Percentiles rank a stretch among this genome's conserved stretches.
Evolutionary conservation across 1,284 basidiomycete species (phyloP).

Genomic region (Ceratobasidium sp.): DNA sequence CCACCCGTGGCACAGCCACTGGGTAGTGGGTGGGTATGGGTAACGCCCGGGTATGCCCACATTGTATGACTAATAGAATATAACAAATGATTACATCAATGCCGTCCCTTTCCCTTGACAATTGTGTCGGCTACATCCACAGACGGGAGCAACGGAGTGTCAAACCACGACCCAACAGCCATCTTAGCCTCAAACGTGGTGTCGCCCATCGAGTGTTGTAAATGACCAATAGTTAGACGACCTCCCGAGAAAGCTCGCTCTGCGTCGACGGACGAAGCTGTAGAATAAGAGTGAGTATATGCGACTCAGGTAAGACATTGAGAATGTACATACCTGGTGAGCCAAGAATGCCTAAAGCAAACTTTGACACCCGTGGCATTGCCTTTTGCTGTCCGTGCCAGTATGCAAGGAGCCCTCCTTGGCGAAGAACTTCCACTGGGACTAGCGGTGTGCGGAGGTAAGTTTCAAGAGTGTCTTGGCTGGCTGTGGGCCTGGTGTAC

Average conservation of each 20-base stretch:
- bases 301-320: slow-evolving; percentile 8
- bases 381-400: background rate
- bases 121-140: slow-evolving; percentile 15
- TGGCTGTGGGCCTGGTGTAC: too few species aligned
- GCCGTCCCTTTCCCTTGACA: background rate
- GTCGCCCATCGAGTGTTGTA: slow-evolving; percentile 25
- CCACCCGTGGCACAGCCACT: background rate
- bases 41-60: background rate
- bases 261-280: background rate
- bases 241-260: slow-evolving; percentile 28
- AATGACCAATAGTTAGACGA: slow-evolving; percentile 10
- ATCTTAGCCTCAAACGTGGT: slow-evolving; percentile 27
- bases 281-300: background rate
- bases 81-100: background rate
- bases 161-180: slow-evolving; percentile 22
- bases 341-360: slow-evolving; percentile 7
- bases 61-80: slow-evolving; percentile 1
- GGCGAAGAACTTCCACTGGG: background rate
- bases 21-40: background rate
- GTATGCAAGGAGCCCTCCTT: background rate
- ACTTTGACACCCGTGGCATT: background rate
- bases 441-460: slow-evolving; percentile 1
- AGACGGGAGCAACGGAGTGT: slow-evolving; percentile 12
- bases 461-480: background rate
- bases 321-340: background rate